These are phyloP conservation scores for Penicillium canariense DNA, from an alignment of 495 filamentous ascomycete genomes.

Conservation along the genomic window DNA sequence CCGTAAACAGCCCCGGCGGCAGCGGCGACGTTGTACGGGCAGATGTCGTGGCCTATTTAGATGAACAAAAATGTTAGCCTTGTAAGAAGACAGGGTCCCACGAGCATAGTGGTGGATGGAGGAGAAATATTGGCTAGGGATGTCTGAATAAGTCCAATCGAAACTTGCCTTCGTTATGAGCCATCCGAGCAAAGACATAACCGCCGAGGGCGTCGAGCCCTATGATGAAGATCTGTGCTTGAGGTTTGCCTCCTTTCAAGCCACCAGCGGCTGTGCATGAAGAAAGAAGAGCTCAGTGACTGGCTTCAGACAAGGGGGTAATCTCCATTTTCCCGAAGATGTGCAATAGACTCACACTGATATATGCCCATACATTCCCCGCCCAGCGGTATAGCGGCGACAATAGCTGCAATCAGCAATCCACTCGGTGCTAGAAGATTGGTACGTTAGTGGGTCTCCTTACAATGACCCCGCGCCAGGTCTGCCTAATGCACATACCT, in stretches of 20 bases:
- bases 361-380: constrained; percentile 19
- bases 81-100: too few species aligned
- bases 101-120: too few species aligned
- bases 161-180: constrained; percentile 15
- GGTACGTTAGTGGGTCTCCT: neutral
- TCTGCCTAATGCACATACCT: constrained; percentile 1
- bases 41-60: constrained; percentile 11
- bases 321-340: neutral
- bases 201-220: constrained; percentile 17
- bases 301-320: neutral
- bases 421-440: constrained; percentile 11
- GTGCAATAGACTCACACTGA: constrained; percentile 2
- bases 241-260: constrained; percentile 6
- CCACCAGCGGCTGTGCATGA: constrained; percentile 10
- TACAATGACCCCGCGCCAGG: neutral
- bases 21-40: constrained; percentile 18
- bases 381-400: constrained; percentile 16
- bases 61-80: neutral
- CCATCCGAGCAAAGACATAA: constrained; percentile 23
- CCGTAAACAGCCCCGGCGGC: constrained; percentile 20
- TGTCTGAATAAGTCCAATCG: neutral
- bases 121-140: neutral
- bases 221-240: constrained; percentile 4
- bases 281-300: neutral
- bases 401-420: constrained; percentile 17